phyloP scores from a whole-genome alignment of 75 land plant genomes.

The Adiantum capillusveneris region DNA sequence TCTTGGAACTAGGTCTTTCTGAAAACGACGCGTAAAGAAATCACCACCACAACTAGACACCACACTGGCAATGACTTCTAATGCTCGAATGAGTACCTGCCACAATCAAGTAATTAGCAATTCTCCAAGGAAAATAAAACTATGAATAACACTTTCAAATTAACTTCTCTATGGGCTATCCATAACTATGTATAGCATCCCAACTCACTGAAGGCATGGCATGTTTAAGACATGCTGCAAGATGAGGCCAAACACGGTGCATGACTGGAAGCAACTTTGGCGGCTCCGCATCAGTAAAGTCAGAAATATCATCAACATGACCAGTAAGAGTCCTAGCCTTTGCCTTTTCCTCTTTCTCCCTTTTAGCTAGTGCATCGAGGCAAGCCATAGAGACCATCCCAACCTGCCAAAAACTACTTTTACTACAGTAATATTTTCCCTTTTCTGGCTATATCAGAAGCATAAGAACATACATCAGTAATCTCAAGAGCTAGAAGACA shows the following conservation, averaged over 20 bases:
- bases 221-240: conserved; percentile 25
- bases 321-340: background rate
- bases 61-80: conserved; percentile 21
- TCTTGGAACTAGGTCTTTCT: conserved; percentile 26
- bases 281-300: conserved; percentile 1
- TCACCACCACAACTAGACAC: conserved; percentile 25
- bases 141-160: background rate
- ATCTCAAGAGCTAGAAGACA: conserved; percentile 28
- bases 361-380: conserved; percentile 16
- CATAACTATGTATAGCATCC: background rate
- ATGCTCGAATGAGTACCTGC: conserved; percentile 24
- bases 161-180: background rate
- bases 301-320: background rate
- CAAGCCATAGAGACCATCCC: conserved; percentile 21
- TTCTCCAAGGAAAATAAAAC: no score
- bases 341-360: conserved; percentile 1
- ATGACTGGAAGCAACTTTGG: conserved; percentile 31
- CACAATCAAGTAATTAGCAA: no score
- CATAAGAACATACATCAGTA: conserved; percentile 18
- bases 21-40: conserved; percentile 29
- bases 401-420: conserved; percentile 20
- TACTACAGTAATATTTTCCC: no score
- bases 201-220: conserved; percentile 22
- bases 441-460: background rate
- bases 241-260: conserved; percentile 32